Percentiles rank a stretch among this genome's conserved stretches.
Evolutionary conservation across 23 red algal species (phyloP).

Genomic region (Gracilaria gracilis): DNA sequence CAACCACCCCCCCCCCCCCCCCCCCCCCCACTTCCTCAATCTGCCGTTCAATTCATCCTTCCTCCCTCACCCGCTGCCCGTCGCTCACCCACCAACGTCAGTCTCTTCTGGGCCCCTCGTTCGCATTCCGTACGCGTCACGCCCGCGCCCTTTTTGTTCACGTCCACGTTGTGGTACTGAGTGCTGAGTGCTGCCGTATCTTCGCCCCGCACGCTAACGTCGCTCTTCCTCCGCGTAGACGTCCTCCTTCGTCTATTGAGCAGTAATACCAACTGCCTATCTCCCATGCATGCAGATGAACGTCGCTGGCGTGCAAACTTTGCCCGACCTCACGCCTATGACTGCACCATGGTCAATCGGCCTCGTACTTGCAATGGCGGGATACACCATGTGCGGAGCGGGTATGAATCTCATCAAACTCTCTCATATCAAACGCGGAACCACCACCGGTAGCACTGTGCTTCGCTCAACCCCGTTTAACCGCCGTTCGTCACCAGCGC

Average conservation of each 20-base stretch:
- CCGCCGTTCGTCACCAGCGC: constrained; percentile 60
- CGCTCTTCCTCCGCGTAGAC: too few species aligned
- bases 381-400: constrained; percentile 76
- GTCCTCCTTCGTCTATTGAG: too few species aligned
- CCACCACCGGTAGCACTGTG: constrained; percentile 14
- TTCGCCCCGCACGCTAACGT: neutral
- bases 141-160: neutral
- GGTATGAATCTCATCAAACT: constrained; percentile 88
- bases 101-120: neutral
- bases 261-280: neutral
- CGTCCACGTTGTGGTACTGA: neutral
- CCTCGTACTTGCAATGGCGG: constrained; percentile 61
- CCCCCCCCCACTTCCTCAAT: neutral
- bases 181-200: neutral
- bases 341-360: constrained; percentile 71
- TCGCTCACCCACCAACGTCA: neutral
- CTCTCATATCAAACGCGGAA: constrained; percentile 76
- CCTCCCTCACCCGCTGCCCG: neutral
- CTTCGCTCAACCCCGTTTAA: constrained; percentile 66
- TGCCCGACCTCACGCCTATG: constrained; percentile 30
- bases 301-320: constrained; percentile 29
- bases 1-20: neutral
- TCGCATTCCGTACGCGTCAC: constrained; percentile 11
- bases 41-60: neutral
- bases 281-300: constrained; percentile 35